Percentiles rank a stretch among this genome's conserved stretches.
Evolutionary conservation across 768 basidiomycete genomes (phyloP).

Genomic region (Filobasidium floriforme): DNA sequence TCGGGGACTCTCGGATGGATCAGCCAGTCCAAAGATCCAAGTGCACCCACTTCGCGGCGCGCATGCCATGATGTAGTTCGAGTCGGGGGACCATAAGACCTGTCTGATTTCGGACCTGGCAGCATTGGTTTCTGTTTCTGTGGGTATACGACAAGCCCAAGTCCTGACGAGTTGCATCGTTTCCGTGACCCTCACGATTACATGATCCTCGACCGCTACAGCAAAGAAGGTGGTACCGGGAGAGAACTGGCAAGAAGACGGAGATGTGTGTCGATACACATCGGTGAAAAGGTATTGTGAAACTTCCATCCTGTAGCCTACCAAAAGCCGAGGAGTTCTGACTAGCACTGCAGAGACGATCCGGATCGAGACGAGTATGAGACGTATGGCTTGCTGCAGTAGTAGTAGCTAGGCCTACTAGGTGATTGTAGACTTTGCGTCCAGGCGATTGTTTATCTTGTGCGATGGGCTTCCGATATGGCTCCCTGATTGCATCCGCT

Average conservation of each 20-base stretch:
- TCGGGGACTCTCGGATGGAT: constrained; percentile 51
- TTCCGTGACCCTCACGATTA: constrained; percentile 75
- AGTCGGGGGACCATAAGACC: constrained; percentile 78
- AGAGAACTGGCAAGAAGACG: constrained; percentile 54
- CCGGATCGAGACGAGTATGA: too few relatives aligned
- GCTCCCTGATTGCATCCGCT: too few relatives aligned
- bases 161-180: constrained; percentile 74
- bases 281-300: constrained; percentile 2
- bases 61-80: constrained; percentile 74
- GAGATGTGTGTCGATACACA: constrained; percentile 11
- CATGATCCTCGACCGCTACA: constrained; percentile 65
- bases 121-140: constrained; percentile 28
- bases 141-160: constrained; percentile 53
- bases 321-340: too few relatives aligned
- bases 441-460: neutral
- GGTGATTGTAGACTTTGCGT: too few relatives aligned
- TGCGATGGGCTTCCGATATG: too few relatives aligned
- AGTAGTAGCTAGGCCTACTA: neutral
- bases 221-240: constrained; percentile 80
- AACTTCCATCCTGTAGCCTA: neutral
- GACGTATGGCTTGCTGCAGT: neutral
- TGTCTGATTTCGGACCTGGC: constrained; percentile 56
- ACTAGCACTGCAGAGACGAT: too few relatives aligned
- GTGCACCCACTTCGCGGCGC: constrained; percentile 65
- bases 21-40: constrained; percentile 68